Conservation (phyloP, 164 flowering plant species). For the Macadamia tetraphylla region DNA sequence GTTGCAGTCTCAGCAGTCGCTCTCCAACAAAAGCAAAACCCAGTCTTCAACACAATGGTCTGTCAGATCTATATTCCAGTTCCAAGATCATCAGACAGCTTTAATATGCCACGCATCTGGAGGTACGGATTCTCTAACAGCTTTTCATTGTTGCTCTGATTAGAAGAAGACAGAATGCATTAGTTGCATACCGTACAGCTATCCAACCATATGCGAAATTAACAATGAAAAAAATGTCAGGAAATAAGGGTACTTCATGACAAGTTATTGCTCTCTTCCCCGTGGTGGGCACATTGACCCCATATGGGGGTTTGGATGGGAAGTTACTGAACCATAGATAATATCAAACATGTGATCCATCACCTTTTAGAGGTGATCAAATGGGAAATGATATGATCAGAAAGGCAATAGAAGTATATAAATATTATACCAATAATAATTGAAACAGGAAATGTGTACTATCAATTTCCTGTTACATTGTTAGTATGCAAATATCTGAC, state of each 20-base stretch:
- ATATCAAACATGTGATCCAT: no score
- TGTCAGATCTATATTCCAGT: slow-evolving; percentile 20
- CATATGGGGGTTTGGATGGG: no score
- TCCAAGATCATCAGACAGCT: slow-evolving; percentile 72
- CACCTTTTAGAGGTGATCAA: no score
- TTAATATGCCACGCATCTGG: slow-evolving; percentile 96
- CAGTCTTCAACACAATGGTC: neutral
- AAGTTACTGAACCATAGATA: no score
- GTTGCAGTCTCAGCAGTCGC: neutral
- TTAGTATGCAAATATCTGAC: neutral
- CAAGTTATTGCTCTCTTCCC: no score
- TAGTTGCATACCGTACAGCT: neutral
- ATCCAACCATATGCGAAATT: no score
- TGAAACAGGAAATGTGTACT: neutral
- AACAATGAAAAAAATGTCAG: no score
- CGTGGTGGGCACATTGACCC: no score
- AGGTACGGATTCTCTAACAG: slow-evolving; percentile 96
- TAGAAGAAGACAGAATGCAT: slow-evolving; percentile 5
- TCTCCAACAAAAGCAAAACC: slow-evolving; percentile 9
- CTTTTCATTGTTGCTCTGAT: slow-evolving; percentile 97
- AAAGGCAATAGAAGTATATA: no score
- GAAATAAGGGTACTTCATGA: no score
- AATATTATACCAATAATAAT: no score
- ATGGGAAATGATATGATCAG: no score
- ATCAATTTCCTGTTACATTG: neutral